Evolutionary conservation across 495 filamentous ascomycete species (phyloP).

Genomic region (Lasiosphaeriaceae sp.): DNA sequence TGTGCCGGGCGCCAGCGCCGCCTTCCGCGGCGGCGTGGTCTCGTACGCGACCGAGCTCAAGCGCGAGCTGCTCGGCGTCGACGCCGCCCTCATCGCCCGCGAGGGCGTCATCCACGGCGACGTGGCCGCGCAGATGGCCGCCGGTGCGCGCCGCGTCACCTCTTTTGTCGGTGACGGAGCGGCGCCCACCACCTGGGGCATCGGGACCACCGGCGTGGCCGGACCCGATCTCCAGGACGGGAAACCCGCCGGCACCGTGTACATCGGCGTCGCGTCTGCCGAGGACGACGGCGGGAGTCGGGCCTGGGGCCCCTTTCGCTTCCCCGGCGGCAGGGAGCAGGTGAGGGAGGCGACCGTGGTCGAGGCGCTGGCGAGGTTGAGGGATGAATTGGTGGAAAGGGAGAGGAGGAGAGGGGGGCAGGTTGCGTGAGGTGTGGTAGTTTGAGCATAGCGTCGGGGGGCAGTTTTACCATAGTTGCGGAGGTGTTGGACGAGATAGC

Average conservation of each 20-base stretch:
- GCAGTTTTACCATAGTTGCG: no score
- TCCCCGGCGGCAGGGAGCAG: slow-evolving; percentile 14
- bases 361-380: slow-evolving; percentile 5
- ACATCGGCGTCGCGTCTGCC: slow-evolving; percentile 23
- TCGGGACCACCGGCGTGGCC: slow-evolving; percentile 31
- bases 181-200: slow-evolving; percentile 27
- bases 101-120: slow-evolving; percentile 31
- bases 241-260: slow-evolving; percentile 24
- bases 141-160: slow-evolving; percentile 18
- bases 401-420: no score
- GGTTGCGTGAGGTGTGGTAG: no score
- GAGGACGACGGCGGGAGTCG: slow-evolving; percentile 4
- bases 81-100: slow-evolving; percentile 23
- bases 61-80: slow-evolving; percentile 20
- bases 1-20: slow-evolving; percentile 25
- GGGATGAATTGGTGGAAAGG: background rate
- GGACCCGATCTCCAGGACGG: slow-evolving; percentile 27
- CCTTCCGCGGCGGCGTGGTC: slow-evolving; percentile 31
- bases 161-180: slow-evolving; percentile 8
- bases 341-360: slow-evolving; percentile 8
- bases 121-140: slow-evolving; percentile 32
- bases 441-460: no score
- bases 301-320: slow-evolving; percentile 25
- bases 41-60: slow-evolving; percentile 32
- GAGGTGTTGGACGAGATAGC: no score